Evolutionary conservation across 2,329 filamentous ascomycete genomes (phyloP).

Genomic region (Trichoderma atroviride): DNA sequence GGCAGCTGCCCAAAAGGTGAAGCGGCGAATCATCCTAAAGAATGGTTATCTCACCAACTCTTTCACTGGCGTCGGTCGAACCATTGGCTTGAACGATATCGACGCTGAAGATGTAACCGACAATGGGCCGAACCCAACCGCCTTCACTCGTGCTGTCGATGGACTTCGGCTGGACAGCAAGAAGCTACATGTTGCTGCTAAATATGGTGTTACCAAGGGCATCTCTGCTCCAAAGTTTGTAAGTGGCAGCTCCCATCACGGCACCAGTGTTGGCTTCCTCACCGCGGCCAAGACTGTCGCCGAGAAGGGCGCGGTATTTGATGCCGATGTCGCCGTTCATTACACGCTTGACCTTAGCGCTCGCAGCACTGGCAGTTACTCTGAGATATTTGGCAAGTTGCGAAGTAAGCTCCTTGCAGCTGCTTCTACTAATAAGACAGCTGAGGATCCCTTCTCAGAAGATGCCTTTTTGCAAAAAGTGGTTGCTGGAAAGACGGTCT

Average conservation of each 20-base stretch:
- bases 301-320: constrained; percentile 55
- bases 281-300: constrained; percentile 53
- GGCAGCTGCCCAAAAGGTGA: constrained; percentile 41
- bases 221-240: constrained; percentile 58
- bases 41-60: constrained; percentile 64
- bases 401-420: constrained; percentile 58
- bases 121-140: constrained; percentile 50
- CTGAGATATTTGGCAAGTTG: constrained; percentile 55
- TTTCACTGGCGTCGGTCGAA: constrained; percentile 63
- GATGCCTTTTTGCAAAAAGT: constrained; percentile 56
- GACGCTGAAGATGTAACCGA: constrained; percentile 58
- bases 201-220: constrained; percentile 61
- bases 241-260: constrained; percentile 50
- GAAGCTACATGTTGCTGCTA: constrained; percentile 56
- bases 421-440: constrained; percentile 41
- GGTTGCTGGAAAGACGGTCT: constrained; percentile 54
- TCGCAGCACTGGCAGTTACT: constrained; percentile 53
- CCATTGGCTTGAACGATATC: constrained; percentile 65
- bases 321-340: constrained; percentile 58
- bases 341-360: constrained; percentile 55
- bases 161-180: constrained; percentile 58
- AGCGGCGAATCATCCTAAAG: constrained; percentile 50
- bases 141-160: constrained; percentile 62
- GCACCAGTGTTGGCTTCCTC: constrained; percentile 61
- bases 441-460: constrained; percentile 50